These are phyloP conservation scores for Funneliformis mosseae DNA, from an alignment of 192 early-diverging fungal species.

Conservation along the genomic window DNA sequence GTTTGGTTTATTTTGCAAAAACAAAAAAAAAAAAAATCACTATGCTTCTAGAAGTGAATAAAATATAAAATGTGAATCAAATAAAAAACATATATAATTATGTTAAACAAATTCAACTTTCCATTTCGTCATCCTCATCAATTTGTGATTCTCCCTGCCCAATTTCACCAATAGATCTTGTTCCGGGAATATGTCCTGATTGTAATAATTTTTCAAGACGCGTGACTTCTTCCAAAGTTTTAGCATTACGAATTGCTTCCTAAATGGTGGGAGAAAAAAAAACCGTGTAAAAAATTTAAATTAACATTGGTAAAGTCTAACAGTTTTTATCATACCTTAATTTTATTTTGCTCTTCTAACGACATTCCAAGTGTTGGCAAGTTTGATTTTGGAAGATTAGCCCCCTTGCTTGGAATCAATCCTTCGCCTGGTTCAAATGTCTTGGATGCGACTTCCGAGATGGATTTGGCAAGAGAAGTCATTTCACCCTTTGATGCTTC, in stretches of 20 bases:
- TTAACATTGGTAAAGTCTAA: no score
- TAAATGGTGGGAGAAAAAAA: constrained; percentile 20
- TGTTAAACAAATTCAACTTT: neutral
- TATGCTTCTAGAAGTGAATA: no score
- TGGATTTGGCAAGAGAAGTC: constrained; percentile 64
- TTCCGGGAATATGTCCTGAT: constrained; percentile 55
- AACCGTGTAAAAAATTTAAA: neutral
- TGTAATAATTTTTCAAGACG: constrained; percentile 69
- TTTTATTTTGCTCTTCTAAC: constrained; percentile 71
- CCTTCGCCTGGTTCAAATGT: constrained; percentile 90
- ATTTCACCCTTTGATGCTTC: constrained; percentile 61
- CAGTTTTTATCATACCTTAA: constrained; percentile 38
- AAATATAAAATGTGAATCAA: no score
- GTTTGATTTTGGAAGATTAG: constrained; percentile 53
- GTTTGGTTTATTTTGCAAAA: neutral
- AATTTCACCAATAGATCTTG: constrained; percentile 1
- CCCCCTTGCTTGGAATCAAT: constrained; percentile 32
- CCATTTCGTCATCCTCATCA: neutral
- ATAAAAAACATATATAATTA: no score
- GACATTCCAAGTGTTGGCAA: constrained; percentile 59
- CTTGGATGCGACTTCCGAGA: constrained; percentile 68
- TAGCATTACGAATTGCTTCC: constrained; percentile 75
- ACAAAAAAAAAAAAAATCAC: neutral
- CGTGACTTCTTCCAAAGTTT: constrained; percentile 74
- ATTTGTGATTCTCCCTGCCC: no score